These are phyloP conservation scores for Cytospora paraplurivora DNA, from an alignment of 2,329 filamentous ascomycete species.

Conservation along the genomic window DNA sequence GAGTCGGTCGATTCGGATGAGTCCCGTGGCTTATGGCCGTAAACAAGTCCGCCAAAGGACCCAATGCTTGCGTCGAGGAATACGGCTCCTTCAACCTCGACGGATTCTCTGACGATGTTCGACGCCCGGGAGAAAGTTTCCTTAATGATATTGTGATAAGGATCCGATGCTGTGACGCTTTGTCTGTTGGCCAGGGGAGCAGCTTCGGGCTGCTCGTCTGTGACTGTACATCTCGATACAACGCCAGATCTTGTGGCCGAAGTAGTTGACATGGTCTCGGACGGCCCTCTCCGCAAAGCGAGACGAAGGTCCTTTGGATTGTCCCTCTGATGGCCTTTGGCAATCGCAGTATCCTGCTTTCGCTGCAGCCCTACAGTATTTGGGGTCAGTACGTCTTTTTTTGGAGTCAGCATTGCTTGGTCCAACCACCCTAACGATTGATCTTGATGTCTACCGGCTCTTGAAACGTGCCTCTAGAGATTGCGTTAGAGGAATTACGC, in stretches of 20 bases:
- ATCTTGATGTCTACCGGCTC: neutral
- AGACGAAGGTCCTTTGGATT: neutral
- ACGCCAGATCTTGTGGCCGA: neutral
- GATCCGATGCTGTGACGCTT: constrained; percentile 6
- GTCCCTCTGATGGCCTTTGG: neutral
- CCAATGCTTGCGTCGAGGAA: constrained; percentile 41
- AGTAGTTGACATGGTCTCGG: neutral
- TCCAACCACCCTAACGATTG: neutral
- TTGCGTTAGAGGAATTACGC: neutral
- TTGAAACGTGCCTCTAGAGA: neutral
- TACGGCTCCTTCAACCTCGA: constrained; percentile 45
- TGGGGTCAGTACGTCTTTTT: neutral
- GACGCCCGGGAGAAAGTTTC: constrained; percentile 45
- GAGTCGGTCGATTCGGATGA: constrained; percentile 30
- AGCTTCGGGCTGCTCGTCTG: neutral
- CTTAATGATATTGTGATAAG: constrained; percentile 2
- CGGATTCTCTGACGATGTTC: constrained; percentile 45
- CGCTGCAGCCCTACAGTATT: neutral
- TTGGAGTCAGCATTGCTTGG: neutral
- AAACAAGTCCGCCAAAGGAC: constrained; percentile 35
- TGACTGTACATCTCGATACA: neutral
- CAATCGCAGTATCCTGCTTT: neutral
- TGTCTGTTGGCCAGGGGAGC: neutral
- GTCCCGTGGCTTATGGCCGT: constrained; percentile 22
- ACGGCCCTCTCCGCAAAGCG: neutral